Base-by-base conservation (phyloP, 2,329 filamentous ascomycete species). In the Cladosporium sp. region DNA sequence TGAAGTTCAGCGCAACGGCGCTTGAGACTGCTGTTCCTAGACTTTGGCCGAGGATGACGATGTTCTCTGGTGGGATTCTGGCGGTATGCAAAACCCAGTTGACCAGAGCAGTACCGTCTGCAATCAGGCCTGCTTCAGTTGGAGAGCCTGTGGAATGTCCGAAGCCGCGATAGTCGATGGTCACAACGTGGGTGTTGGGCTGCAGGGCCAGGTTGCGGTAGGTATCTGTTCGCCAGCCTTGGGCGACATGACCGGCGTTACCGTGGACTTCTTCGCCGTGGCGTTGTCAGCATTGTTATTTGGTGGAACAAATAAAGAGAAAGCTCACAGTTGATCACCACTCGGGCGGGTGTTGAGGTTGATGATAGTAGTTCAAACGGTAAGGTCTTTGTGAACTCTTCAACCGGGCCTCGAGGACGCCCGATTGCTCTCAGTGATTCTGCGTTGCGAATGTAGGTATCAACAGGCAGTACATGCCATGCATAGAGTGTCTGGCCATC, bases 131-230 rank as follows among this genome's bases (percentile, higher is more conserved):
- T 41, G 85, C 80, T 79, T 98, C 94, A 0, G 88, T 90, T 0
- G 94, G 94, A 4, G 79, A 80, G n/a, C 94, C 92, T 0, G 89
- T 92, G 10, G 91, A 95, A 47, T 87, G 84, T 0, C 93, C 93
- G 72, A 92, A 97, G 7, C 93, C 93, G 21, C 93, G 90, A 78
- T 97, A 97, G 81, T 97, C 93, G 72, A 97, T 88, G 47, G 92
- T 87, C n/a, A 97, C 82, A 54, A 97, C 86, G 75, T 97, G 93
- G 64, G 93, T 87, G 65, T 85, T 82, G 1, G 90, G 90, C 2
- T 89, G 87, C 62, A 90, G 86, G 4, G 92, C 87, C 51, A 97
- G 82, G 54, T 88, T 85, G 71, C 93, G 92, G 76, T 96, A 96
- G 65, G 88, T 90, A 36, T 88, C 84, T 2, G 92, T 90, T 18